phyloP scores from a whole-genome alignment of 306 rosid genomes.

The Oxytropis ochrocephala region DNA sequence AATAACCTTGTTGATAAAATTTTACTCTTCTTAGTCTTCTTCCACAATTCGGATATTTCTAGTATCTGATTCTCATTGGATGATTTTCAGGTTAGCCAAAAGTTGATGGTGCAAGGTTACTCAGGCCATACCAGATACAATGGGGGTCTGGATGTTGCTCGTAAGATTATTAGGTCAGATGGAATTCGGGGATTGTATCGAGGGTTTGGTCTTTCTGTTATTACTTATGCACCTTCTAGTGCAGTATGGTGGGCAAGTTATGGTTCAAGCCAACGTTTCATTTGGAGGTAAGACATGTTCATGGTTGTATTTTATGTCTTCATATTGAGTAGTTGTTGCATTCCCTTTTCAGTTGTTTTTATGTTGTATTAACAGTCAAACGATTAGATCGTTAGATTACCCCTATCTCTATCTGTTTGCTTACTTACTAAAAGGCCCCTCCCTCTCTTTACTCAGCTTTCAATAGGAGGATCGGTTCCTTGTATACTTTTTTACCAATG shows the following conservation, averaged over 20 bases:
- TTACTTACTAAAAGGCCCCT: not conserved
- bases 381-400: not conserved
- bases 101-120: slow-evolving; percentile 96
- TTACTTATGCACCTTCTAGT: slow-evolving; percentile 91
- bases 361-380: not conserved
- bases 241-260: slow-evolving; percentile 99
- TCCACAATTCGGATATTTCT: not conserved
- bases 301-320: not conserved
- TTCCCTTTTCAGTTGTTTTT: not conserved
- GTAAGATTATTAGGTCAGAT: slow-evolving; percentile 53
- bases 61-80: slow-evolving; percentile 14
- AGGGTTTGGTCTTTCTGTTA: slow-evolving; percentile 85
- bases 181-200: slow-evolving; percentile 85
- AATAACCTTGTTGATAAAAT: not conserved
- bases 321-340: not conserved
- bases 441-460: not conserved
- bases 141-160: slow-evolving; percentile 89
- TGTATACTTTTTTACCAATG: not conserved
- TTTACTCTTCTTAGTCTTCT: not conserved
- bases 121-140: slow-evolving; percentile 69
- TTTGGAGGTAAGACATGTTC: slow-evolving; percentile 82
- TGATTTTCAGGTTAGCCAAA: slow-evolving; percentile 76
- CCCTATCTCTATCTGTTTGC: not conserved
- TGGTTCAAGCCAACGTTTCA: slow-evolving; percentile 89
- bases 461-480: not conserved